phyloP scores from a whole-genome alignment of 2,329 filamentous ascomycete species.

The Teratosphaeria viscida region DNA sequence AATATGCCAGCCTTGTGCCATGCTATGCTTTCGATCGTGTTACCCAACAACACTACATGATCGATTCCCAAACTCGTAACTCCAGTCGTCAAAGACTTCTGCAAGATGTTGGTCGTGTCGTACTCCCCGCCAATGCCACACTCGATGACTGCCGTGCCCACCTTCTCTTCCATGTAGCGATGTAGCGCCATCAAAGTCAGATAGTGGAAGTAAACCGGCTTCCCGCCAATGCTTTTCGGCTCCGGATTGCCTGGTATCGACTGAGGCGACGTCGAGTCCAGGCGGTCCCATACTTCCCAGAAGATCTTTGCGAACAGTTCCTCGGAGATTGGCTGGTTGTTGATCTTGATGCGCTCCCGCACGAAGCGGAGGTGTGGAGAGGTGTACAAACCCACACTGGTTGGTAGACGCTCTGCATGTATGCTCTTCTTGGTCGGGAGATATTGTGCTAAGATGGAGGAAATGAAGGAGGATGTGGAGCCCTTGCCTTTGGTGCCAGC shows the following conservation, averaged over 20 bases:
- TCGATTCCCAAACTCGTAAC: constrained; percentile 79
- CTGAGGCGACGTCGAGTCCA: constrained; percentile 35
- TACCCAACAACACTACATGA: constrained; percentile 69
- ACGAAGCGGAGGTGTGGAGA: constrained; percentile 78
- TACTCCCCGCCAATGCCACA: constrained; percentile 92
- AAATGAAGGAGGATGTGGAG: constrained; percentile 74
- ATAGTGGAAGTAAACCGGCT: constrained; percentile 88
- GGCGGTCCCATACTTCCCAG: constrained; percentile 70
- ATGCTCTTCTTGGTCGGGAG: constrained; percentile 29
- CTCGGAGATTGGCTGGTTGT: constrained; percentile 59
- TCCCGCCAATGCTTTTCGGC: constrained; percentile 46
- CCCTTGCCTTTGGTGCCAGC: constrained; percentile 94
- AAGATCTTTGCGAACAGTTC: constrained; percentile 65
- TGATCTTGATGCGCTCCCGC: constrained; percentile 73
- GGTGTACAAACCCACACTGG: constrained; percentile 62
- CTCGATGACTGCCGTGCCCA: constrained; percentile 74
- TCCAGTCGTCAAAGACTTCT: constrained; percentile 57
- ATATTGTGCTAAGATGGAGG: constrained; percentile 63
- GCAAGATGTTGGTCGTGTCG: constrained; percentile 80
- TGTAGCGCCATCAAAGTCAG: constrained; percentile 83
- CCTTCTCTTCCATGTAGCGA: constrained; percentile 64
- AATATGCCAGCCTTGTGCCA: constrained; percentile 92
- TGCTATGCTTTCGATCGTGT: constrained; percentile 69
- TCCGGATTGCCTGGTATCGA: constrained; percentile 39
- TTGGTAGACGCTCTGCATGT: constrained; percentile 17